Conservation (phyloP, 495 filamentous ascomycete species). For the Hapsidospora chrysogenum region DNA sequence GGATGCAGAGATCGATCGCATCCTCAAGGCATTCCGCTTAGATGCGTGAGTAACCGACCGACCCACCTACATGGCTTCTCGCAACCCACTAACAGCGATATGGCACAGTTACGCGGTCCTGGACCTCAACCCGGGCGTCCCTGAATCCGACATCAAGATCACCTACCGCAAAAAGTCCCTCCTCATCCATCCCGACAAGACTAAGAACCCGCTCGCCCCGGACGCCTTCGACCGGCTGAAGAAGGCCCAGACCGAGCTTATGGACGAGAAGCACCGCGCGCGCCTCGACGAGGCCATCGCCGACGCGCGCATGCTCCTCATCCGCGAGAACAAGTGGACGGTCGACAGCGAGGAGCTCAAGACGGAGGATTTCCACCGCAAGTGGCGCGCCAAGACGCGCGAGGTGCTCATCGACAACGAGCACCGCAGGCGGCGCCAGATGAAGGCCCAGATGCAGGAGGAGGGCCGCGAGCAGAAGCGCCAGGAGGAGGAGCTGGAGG, state of each 20-base stretch:
- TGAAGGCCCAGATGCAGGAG: conserved; percentile 91
- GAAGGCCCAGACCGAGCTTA: conserved; percentile 76
- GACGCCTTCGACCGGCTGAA: conserved; percentile 96
- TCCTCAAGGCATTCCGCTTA: conserved; percentile 74
- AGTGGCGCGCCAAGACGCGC: conserved; percentile 87
- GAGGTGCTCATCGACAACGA: conserved; percentile 88
- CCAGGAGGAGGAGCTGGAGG: conserved; percentile 73
- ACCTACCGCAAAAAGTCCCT: conserved; percentile 92
- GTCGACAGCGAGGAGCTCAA: conserved; percentile 75
- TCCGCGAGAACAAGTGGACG: conserved; percentile 85
- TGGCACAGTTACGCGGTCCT: conserved; percentile 80
- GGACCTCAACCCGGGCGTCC: conserved; percentile 85
- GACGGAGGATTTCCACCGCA: conserved; percentile 58
- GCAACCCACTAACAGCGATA: no score
- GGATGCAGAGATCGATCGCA: conserved; percentile 94
- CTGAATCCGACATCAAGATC: conserved; percentile 90
- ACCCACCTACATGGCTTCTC: no score
- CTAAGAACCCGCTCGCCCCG: conserved; percentile 74
- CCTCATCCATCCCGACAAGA: conserved; percentile 97
- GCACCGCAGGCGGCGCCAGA: conserved; percentile 61
- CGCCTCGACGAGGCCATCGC: conserved; percentile 88
- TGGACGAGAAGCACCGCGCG: conserved; percentile 82
- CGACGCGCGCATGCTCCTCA: conserved; percentile 84
- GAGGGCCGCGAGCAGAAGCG: conserved; percentile 82
- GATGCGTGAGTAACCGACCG: conserved; percentile 53